Conservation (phyloP, 306 rosid species). For the Datisca glomerata region DNA sequence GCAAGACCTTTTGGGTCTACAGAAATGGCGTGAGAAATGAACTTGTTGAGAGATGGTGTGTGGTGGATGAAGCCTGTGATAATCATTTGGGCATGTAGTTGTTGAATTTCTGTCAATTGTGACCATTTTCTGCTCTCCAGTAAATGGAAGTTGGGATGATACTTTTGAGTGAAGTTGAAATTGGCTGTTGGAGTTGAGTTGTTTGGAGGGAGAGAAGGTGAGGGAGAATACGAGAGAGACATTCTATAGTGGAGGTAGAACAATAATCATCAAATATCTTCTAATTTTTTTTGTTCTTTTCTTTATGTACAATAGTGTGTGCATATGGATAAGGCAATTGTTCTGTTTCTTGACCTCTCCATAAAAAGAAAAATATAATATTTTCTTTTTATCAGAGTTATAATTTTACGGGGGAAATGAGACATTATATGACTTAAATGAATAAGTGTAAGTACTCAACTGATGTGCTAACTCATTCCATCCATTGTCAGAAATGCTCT, state of each 20-base stretch:
- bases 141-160: conserved; percentile 2
- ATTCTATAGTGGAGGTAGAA: conserved; percentile 1
- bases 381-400: too few relatives aligned
- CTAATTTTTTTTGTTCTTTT: background rate
- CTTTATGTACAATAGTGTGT: too few relatives aligned
- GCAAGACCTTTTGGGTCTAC: conserved; percentile 2
- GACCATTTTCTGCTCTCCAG: conserved; percentile 13
- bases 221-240: conserved; percentile 1
- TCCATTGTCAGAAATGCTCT: too few relatives aligned
- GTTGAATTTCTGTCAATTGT: conserved; percentile 5
- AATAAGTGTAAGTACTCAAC: too few relatives aligned
- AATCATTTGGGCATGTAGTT: conserved; percentile 13
- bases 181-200: conserved; percentile 3
- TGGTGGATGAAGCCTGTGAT: conserved; percentile 13
- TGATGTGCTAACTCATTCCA: too few relatives aligned
- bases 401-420: too few relatives aligned
- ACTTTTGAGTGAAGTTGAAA: conserved; percentile 5
- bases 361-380: too few relatives aligned
- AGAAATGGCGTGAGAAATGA: conserved; percentile 8
- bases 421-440: too few relatives aligned
- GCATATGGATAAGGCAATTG: too few relatives aligned
- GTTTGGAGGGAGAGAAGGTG: background rate
- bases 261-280: background rate
- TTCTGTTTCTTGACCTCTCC: too few relatives aligned
- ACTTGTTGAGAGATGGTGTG: conserved; percentile 9